Conservation (phyloP, 2,329 filamentous ascomycete species). For the Cordyceps cicadae region DNA sequence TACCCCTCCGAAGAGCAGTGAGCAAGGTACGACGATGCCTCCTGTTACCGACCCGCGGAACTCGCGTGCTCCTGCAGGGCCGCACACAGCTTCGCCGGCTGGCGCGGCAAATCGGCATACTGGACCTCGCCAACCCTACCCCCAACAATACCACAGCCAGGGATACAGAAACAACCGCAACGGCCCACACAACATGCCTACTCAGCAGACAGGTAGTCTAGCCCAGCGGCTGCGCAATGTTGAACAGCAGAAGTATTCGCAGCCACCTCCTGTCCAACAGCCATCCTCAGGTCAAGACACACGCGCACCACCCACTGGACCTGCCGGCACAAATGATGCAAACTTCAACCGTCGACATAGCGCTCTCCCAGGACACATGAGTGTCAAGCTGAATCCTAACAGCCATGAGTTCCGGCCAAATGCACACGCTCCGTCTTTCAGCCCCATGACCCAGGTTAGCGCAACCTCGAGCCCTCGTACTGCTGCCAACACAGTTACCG, state of each 20-base stretch:
- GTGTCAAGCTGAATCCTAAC: constrained; percentile 54
- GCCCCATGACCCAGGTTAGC: constrained; percentile 58
- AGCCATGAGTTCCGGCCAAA: constrained; percentile 79
- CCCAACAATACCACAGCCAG: constrained; percentile 37
- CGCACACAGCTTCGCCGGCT: constrained; percentile 23
- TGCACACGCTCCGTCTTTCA: constrained; percentile 72
- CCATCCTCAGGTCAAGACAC: constrained; percentile 54
- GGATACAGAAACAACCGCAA: constrained; percentile 41
- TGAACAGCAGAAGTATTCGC: constrained; percentile 44
- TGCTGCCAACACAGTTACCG: constrained; percentile 42
- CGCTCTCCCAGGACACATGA: constrained; percentile 42
- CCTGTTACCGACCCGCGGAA: constrained; percentile 21
- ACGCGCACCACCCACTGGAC: constrained; percentile 66
- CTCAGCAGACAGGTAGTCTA: constrained; percentile 37
- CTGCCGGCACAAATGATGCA: constrained; percentile 49
- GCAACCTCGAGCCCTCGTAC: constrained; percentile 65
- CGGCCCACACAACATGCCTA: constrained; percentile 33
- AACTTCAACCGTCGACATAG: constrained; percentile 46
- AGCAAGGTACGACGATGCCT: constrained; percentile 27
- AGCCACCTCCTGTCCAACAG: constrained; percentile 33
- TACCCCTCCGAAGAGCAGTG: constrained; percentile 35
- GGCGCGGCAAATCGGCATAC: constrained; percentile 34
- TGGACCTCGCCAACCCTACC: constrained; percentile 40
- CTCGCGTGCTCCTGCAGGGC: constrained; percentile 27
- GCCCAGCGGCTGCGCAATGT: constrained; percentile 43